These are phyloP conservation scores for Trichoderma virens DNA, from an alignment of 495 filamentous ascomycete genomes.

Conservation along the genomic window DNA sequence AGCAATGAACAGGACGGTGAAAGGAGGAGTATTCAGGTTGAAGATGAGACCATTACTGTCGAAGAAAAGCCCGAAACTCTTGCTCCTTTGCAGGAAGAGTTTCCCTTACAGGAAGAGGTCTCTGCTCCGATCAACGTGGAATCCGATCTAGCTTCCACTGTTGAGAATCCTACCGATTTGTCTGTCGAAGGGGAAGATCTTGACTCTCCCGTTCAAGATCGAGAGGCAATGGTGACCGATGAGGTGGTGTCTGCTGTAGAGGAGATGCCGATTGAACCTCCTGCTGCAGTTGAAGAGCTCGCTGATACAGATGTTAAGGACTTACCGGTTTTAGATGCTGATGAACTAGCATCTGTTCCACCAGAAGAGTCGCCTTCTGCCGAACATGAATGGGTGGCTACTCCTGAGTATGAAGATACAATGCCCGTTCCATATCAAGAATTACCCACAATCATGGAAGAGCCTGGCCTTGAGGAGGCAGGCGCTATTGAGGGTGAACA, in stretches of 20 bases:
- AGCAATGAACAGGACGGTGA: neutral
- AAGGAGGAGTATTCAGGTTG: neutral
- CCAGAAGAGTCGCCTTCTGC: neutral
- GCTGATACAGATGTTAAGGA: neutral
- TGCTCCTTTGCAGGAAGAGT: neutral
- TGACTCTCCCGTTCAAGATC: neutral
- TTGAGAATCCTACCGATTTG: neutral
- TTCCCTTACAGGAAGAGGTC: neutral
- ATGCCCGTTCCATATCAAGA: neutral
- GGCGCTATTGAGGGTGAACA: neutral
- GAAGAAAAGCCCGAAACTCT: neutral
- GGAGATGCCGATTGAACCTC: neutral
- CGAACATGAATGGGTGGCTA: neutral
- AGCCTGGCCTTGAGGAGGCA: neutral
- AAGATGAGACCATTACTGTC: neutral
- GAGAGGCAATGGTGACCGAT: neutral
- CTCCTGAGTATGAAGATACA: neutral
- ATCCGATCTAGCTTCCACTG: too few relatives aligned
- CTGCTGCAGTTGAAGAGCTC: neutral
- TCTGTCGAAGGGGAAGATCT: neutral
- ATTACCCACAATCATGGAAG: slow-evolving; percentile 3
- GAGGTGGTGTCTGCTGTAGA: neutral
- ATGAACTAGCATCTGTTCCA: neutral
- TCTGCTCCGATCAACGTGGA: neutral
- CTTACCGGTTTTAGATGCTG: neutral